Conservation (phyloP, 306 rosid species). For the Inga leiocalycina region DNA sequence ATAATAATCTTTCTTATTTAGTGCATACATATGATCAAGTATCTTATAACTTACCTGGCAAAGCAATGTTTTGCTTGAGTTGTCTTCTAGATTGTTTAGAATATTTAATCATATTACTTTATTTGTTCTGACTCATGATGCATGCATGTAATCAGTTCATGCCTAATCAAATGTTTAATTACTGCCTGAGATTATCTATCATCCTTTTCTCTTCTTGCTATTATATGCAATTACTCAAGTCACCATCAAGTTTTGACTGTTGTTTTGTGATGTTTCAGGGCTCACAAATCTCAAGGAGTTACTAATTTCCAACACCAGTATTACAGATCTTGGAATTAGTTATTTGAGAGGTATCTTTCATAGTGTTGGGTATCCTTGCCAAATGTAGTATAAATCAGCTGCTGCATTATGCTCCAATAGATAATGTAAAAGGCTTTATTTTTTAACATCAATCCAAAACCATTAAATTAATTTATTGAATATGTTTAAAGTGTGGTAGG, state of each 20-base stretch:
- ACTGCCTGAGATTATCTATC: conserved; percentile 11
- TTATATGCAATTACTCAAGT: conserved; percentile 15
- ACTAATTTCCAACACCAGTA: conserved; percentile 54
- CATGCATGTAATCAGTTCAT: neutral
- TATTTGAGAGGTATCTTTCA: conserved; percentile 61
- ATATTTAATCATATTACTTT: neutral
- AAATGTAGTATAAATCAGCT: conserved; percentile 2
- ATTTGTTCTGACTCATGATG: neutral
- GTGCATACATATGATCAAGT: neutral
- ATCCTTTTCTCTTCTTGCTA: conserved; percentile 22
- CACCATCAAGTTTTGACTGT: conserved; percentile 17
- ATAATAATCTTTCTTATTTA: neutral
- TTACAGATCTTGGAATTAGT: conserved; percentile 62
- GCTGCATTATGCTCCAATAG: conserved; percentile 14
- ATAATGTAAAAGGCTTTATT: neutral
- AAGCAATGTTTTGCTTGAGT: neutral
- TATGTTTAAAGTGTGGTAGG: neutral
- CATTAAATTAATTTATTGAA: conserved; percentile 21
- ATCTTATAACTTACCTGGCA: neutral
- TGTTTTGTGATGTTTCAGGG: conserved; percentile 45
- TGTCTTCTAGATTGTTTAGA: neutral
- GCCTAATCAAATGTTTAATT: neutral
- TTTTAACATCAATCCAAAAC: neutral
- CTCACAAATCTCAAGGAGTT: conserved; percentile 63
- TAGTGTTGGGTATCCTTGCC: conserved; percentile 5